These are phyloP conservation scores for Pythium sukuiense DNA, from an alignment of 352 stramenopile genomes.

Conservation along the genomic window DNA sequence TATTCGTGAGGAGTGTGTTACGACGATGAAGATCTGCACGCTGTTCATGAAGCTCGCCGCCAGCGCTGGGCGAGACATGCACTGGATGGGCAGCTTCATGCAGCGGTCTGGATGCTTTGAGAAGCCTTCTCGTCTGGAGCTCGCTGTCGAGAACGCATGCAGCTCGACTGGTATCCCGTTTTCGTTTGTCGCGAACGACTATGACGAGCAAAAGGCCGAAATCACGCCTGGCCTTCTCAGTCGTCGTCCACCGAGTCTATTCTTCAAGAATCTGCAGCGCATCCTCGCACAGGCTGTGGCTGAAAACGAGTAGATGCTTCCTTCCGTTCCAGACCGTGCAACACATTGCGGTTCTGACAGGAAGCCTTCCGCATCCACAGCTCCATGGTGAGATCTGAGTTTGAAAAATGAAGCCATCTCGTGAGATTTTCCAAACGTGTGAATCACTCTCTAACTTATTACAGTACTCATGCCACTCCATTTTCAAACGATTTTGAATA, in stretches of 20 bases:
- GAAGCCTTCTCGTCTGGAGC: conserved; percentile 55
- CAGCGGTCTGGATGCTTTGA: conserved; percentile 67
- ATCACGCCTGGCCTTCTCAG: conserved; percentile 58
- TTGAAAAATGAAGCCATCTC: conserved; percentile 5
- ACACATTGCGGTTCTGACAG: neutral
- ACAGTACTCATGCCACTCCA: neutral
- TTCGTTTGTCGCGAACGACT: conserved; percentile 54
- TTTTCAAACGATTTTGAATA: conserved; percentile 14
- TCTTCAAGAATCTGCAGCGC: conserved; percentile 55
- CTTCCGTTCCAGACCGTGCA: neutral
- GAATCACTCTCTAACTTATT: too few species aligned
- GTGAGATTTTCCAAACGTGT: neutral
- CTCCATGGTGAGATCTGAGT: neutral
- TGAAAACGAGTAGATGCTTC: neutral
- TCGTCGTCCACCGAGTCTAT: conserved; percentile 58
- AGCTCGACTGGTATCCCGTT: conserved; percentile 44
- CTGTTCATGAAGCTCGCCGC: conserved; percentile 64
- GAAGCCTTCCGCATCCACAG: neutral
- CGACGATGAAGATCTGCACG: conserved; percentile 74
- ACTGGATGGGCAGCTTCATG: conserved; percentile 77
- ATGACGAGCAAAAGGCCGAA: conserved; percentile 56
- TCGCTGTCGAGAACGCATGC: conserved; percentile 50
- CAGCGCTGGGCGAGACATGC: conserved; percentile 43
- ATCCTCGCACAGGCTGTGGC: conserved; percentile 19
- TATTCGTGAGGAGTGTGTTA: conserved; percentile 74